Conservation (phyloP, 306 rosid genomes). For the Cyclanthera cordifolia region DNA sequence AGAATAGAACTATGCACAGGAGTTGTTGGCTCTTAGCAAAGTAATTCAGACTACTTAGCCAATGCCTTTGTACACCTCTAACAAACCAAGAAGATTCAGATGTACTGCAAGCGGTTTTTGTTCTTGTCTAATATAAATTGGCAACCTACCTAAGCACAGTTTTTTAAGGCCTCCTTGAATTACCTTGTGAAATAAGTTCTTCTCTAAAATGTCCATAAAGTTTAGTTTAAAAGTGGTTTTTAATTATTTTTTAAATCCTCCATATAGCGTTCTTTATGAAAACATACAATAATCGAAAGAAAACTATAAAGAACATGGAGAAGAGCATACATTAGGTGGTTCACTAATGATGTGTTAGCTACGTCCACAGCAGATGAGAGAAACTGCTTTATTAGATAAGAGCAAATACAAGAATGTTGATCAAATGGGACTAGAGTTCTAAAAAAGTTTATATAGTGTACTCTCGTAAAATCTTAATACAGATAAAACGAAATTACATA, state of each 20-base stretch:
- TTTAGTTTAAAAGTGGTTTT: not conserved
- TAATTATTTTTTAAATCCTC: not conserved
- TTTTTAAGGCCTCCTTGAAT: not conserved
- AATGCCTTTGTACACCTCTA: not conserved
- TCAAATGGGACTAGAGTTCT: no score
- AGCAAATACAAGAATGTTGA: no score
- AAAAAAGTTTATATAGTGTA: no score
- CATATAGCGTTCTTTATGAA: no score
- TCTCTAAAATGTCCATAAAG: not conserved
- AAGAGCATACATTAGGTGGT: no score
- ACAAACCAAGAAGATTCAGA: not conserved
- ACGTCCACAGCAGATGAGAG: no score
- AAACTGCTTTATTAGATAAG: no score
- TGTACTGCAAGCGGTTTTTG: not conserved
- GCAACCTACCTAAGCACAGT: not conserved
- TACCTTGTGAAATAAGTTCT: not conserved
- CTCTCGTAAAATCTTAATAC: no score
- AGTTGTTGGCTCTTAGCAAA: not conserved
- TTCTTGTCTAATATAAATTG: not conserved
- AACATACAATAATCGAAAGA: no score
- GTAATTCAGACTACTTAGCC: not conserved
- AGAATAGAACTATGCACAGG: not conserved
- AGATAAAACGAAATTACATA: no score
- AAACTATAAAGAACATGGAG: no score
- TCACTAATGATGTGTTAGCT: no score